Evolutionary conservation across 352 stramenopile genomes (phyloP).

Genomic region (Phytophthora pluvialis): DNA sequence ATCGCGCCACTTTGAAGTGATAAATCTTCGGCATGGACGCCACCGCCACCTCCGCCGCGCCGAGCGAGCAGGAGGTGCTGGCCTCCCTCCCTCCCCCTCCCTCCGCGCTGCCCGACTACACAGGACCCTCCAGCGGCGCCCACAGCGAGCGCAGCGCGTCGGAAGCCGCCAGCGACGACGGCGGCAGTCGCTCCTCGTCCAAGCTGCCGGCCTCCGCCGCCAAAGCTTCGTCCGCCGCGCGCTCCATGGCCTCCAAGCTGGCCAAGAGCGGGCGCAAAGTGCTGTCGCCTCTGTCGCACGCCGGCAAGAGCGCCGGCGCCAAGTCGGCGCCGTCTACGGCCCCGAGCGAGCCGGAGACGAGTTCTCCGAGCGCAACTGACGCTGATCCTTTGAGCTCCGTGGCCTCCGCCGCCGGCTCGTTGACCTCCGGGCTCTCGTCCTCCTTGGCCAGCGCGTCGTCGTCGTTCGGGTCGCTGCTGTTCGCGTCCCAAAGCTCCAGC

Average conservation of each 20-base stretch:
- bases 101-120: slow-evolving; percentile 35
- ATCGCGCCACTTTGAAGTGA: too few species aligned
- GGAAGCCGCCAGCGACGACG: not conserved
- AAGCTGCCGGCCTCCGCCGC: slow-evolving; percentile 28
- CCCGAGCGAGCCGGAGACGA: slow-evolving; percentile 15
- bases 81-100: slow-evolving; percentile 37
- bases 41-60: not conserved
- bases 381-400: slow-evolving; percentile 28
- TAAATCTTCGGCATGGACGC: not conserved
- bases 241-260: slow-evolving; percentile 70
- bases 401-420: slow-evolving; percentile 29
- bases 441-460: slow-evolving; percentile 50
- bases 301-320: slow-evolving; percentile 8
- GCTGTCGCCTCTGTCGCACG: slow-evolving; percentile 49
- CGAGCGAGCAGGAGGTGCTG: slow-evolving; percentile 35
- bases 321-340: not conserved
- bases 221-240: slow-evolving; percentile 54
- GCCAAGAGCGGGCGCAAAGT: slow-evolving; percentile 58
- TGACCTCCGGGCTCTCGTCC: slow-evolving; percentile 36
- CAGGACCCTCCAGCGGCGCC: not conserved
- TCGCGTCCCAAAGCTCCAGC: slow-evolving; percentile 42
- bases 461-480: slow-evolving; percentile 52
- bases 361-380: slow-evolving; percentile 12
- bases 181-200: slow-evolving; percentile 16
- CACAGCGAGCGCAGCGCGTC: not conserved